Evolutionary conservation across 2,329 filamentous ascomycete genomes (phyloP), one percentile per base, ranked within the genome.

Genomic region (Graphilbum ipis-grandicollis): DNA sequence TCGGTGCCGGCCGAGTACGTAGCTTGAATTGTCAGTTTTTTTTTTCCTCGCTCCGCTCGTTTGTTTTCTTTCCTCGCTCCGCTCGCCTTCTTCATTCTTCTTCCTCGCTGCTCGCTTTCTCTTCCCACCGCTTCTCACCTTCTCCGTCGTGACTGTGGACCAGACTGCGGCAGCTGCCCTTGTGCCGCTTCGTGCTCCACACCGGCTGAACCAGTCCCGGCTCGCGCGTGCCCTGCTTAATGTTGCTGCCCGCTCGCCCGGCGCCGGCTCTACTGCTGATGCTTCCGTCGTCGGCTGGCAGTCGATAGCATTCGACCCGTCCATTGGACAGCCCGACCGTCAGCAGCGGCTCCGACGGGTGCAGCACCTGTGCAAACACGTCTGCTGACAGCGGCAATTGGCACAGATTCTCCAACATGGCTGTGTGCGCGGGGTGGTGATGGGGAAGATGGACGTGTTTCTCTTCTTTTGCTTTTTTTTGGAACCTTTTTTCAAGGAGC

Each of bases 391-490:
- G 73, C 44, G 86, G 85, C 33, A 96, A 72, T 19, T 81, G 84
- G 65, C 88, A 94, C 45, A 93, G 70, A 45, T 84, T 93, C 56
- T 94, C 85, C 52, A 92, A 83, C 83, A 92, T 92, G 50, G 44
- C 29, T 23, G 21, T 23, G 21, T 23, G 5, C 10, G 21, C n/a
- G n/a, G n/a, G n/a, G n/a, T n/a, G n/a, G n/a, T n/a, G n/a, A n/a
- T n/a, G n/a, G n/a, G n/a, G n/a, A n/a, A n/a, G n/a, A n/a, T n/a
- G n/a, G n/a, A n/a, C n/a, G n/a, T n/a, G n/a, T n/a, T n/a, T n/a
- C n/a, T n/a, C n/a, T n/a, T n/a, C n/a, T n/a, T n/a, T n/a, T n/a
- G n/a, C n/a, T n/a, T n/a, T n/a, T n/a, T n/a, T n/a, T n/a, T n/a
- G n/a, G n/a, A n/a, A n/a, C n/a, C n/a, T n/a, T n/a, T n/a, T n/a